These are phyloP conservation scores for Yamadazyma triangularis DNA, from an alignment of 1,139 yeast genomes.

Conservation along the genomic window DNA sequence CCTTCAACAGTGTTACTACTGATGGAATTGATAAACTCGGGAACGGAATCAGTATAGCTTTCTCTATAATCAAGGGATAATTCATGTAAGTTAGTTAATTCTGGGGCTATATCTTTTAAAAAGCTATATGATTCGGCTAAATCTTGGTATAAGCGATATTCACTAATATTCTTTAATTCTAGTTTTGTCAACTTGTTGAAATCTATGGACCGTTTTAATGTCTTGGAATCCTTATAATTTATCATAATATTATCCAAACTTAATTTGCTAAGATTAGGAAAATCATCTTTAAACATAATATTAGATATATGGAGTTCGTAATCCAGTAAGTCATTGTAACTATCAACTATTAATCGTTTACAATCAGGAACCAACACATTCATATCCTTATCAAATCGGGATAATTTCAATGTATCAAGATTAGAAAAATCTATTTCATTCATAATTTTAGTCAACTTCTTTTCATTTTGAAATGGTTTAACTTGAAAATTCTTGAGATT, in stretches of 20 bases:
- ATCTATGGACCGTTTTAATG: slow-evolving; percentile 17
- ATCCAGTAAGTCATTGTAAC: slow-evolving; percentile 2
- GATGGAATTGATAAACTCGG: slow-evolving; percentile 28
- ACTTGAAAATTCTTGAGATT: slow-evolving; percentile 23
- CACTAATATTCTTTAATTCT: slow-evolving; percentile 26
- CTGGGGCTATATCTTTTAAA: slow-evolving; percentile 21
- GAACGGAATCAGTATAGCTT: slow-evolving; percentile 36
- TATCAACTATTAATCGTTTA: slow-evolving; percentile 2
- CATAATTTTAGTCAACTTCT: slow-evolving; percentile 14
- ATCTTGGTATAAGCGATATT: slow-evolving; percentile 15
- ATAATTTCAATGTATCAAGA: slow-evolving; percentile 16
- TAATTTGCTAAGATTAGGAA: slow-evolving; percentile 18
- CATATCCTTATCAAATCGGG: slow-evolving; percentile 16
- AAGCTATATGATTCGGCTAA: slow-evolving; percentile 13
- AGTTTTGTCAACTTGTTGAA: slow-evolving; percentile 18
- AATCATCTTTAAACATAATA: slow-evolving; percentile 3
- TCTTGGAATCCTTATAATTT: slow-evolving; percentile 18
- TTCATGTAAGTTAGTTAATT: slow-evolving; percentile 20
- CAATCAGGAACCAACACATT: slow-evolving; percentile 14
- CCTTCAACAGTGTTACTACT: slow-evolving; percentile 17
- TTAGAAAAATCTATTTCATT: slow-evolving; percentile 1
- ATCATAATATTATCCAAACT: slow-evolving; percentile 24
- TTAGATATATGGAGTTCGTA: slow-evolving; percentile 5
- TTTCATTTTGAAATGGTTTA: slow-evolving; percentile 22
- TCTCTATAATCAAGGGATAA: slow-evolving; percentile 45